Base-by-base conservation (phyloP, 1,284 basidiomycete species). In the Austroboletus novae-zelandiae region DNA sequence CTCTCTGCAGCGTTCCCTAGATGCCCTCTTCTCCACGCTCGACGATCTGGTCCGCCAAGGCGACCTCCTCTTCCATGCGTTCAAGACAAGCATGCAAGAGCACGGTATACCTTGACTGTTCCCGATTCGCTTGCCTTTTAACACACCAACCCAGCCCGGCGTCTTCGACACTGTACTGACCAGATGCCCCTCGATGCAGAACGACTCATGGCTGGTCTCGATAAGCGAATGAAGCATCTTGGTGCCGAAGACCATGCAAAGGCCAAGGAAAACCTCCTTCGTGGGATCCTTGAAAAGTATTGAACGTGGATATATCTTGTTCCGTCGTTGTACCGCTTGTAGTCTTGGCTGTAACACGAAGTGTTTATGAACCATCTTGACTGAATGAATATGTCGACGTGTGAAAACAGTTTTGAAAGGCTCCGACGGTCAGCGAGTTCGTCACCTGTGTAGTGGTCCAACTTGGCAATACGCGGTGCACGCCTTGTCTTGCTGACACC, bases 261-360 rank as follows among this genome's bases (percentile, higher is more conserved):
- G 37, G 66, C 67, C 31, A 71, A 71, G 36, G 65, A 67, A 49
- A 71, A 55, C 46, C 63, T 67, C 13, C 65, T 67, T 11, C 64
- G 65, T 13, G 66, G 67, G 17, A 67, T 67, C 30, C 55, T 67
- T 15, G 65, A 71, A 51, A 67, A 67, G 46, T 67, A 67, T 54
- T 67, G 52, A 58, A 34, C n/a, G 18, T 10, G 10, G 4, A 29
- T 20, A 2, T 9, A 20, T 17, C 23, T 36, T 36, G 17, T 43
- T 41, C 4, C 35, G 29, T 45, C 18, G 27, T 30, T 30, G 27
- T 43, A 36, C 15, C 29, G 18, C 43, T 9, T 44, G 44, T 62
- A 61, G 48, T 36, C 8, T 45, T 42, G 32, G 37, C 29, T 48
- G 40, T 62, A 40, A n/a, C 15, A 47, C n/a, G 15, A 45, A 20